A percentile compares a stretch with the other conserved stretches of the same genome.
These are phyloP conservation scores for Tylopilus rubrobrunneus DNA, from an alignment of 768 basidiomycete species.

Conservation along the genomic window DNA sequence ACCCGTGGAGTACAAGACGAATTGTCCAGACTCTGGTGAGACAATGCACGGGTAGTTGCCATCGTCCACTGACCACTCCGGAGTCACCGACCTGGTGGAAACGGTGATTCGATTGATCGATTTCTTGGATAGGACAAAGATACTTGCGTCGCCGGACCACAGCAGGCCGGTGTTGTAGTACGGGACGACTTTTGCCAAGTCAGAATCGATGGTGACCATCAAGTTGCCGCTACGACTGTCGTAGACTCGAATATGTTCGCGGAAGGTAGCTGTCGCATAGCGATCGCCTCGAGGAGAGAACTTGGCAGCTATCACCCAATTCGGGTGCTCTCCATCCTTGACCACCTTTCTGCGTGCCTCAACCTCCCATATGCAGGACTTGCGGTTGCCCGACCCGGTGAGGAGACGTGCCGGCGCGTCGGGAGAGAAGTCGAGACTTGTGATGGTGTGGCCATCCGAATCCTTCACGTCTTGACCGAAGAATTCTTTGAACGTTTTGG, in stretches of 20 bases:
- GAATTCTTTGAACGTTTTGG: background rate
- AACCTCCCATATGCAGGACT: constrained; percentile 5
- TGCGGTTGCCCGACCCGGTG: constrained; percentile 3
- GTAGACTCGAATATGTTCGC: constrained; percentile 6
- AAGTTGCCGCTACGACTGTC: background rate
- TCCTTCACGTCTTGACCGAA: background rate
- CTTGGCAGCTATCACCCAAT: constrained; percentile 12
- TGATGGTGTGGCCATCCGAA: constrained; percentile 5
- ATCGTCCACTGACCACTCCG: constrained; percentile 1
- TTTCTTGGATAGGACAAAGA: constrained; percentile 4
- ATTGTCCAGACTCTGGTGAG: constrained; percentile 1
- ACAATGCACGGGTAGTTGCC: constrained; percentile 8
- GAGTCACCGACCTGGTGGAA: background rate
- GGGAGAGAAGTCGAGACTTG: constrained; percentile 13
- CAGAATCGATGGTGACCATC: background rate
- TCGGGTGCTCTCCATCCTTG: background rate
- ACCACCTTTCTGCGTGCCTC: background rate
- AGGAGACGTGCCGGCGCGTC: constrained; percentile 1
- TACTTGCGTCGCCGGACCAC: background rate
- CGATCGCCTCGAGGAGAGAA: constrained; percentile 9
- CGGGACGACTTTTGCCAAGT: constrained; percentile 3
- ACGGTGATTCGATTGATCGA: background rate
- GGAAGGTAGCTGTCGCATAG: constrained; percentile 11
- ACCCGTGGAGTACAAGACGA: background rate
- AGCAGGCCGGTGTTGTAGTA: constrained; percentile 14